These are phyloP conservation scores for Jacaranda mimosifolia DNA, from an alignment of 257 asterid genomes.

Conservation along the genomic window DNA sequence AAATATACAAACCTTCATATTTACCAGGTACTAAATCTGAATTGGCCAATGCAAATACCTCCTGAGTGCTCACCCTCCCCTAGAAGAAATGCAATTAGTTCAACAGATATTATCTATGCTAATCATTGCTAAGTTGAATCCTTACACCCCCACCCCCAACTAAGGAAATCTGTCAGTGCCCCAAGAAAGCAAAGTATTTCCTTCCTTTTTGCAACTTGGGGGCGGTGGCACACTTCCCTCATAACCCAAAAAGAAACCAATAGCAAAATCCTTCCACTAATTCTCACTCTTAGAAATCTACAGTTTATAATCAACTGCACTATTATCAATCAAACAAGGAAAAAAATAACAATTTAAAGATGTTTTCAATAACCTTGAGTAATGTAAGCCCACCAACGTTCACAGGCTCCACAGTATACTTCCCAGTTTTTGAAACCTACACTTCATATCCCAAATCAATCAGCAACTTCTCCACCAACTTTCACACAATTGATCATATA, in stretches of 20 bases:
- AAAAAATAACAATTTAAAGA: background rate
- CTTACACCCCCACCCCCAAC: background rate
- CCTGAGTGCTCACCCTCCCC: slow-evolving; percentile 96
- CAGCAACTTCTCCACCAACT: background rate
- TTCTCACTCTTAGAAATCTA: background rate
- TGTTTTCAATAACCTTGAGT: slow-evolving; percentile 61
- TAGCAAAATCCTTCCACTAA: background rate
- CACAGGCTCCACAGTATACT: slow-evolving; percentile 70
- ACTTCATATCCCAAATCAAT: slow-evolving; percentile 17
- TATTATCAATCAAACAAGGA: slow-evolving; percentile 3
- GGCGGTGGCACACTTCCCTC: background rate
- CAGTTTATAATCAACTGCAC: background rate
- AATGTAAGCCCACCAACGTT: slow-evolving; percentile 72
- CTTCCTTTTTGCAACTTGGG: slow-evolving; percentile 3
- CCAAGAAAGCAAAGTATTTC: background rate
- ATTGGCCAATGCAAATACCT: slow-evolving; percentile 78
- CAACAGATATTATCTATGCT: background rate
- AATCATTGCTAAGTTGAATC: background rate
- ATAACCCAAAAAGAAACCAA: background rate
- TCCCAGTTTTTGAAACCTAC: slow-evolving; percentile 62
- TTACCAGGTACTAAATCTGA: slow-evolving; percentile 96
- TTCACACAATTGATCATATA: background rate
- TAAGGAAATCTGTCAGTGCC: background rate
- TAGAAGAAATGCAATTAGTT: slow-evolving; percentile 43
- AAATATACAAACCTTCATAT: slow-evolving; percentile 76